Evolutionary conservation across 2,329 filamentous ascomycete species (phyloP), one percentile per base, ranked within the genome.

Genomic region (Botryotinia calthae): DNA sequence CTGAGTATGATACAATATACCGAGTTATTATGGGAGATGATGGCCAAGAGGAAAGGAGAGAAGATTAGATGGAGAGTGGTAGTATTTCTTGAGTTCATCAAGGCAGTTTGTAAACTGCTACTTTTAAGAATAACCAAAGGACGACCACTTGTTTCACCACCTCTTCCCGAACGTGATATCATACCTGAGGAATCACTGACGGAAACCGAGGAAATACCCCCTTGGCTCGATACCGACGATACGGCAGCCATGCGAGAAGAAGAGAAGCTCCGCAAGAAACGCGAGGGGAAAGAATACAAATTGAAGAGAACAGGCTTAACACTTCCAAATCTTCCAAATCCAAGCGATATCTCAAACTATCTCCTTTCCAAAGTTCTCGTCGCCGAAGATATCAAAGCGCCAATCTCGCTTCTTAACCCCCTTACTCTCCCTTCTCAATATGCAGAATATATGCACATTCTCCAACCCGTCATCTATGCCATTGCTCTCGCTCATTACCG

Each of bases 11-110:
- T 98, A 40, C 93, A 96, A 77, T 98, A 98, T 81, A 97, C 95
- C 0, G 94, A 99, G 83, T 85, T 99, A 44, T 84, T 99, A n/a
- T 96, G 95, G 88, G 96, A 99, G 82, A 99, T 99, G 96, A 89
- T 92, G 42, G 95, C 95, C 42, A 97, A 97, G 83, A 88, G 95
- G 66, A 90, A 90, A 75, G 93, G 93, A 28, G 94, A 92, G 62
- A 88, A 97, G 82, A 90, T 91, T 40, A 89, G 94, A 44, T 99
- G 96, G 96, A 90, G 93, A 69, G 89, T 97, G 0, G 89, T 98
- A 9, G 90, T 98, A 18, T 81, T 97, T 5, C 85, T 99, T 34
- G 96, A 99, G 83, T 87, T 89, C 0, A 85, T 96, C 80, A 98
- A 98, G 82, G 95, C 95, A 3, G 77, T 96, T 14, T 98, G 95